phyloP scores from a whole-genome alignment of 305 asterid genomes.

The Stenogyne calaminthoides region DNA sequence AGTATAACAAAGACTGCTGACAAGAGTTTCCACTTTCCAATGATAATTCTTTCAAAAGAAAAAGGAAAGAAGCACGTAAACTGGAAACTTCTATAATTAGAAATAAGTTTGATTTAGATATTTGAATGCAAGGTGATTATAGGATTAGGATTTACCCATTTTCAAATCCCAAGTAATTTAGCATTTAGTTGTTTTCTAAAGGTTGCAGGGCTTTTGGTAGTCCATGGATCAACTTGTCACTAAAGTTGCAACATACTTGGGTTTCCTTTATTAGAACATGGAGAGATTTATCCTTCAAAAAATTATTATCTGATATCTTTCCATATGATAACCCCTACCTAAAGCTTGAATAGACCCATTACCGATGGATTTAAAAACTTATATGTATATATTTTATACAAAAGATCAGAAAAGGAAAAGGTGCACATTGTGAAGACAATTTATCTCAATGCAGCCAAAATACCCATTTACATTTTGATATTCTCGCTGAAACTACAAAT shows the following conservation, averaged over 20 bases:
- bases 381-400: not conserved
- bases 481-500: not conserved
- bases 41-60: not conserved
- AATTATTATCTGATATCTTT: not conserved
- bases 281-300: not conserved
- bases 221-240: constrained; percentile 1
- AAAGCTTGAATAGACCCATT: not conserved
- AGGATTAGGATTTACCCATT: constrained; percentile 1
- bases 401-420: not conserved
- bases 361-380: not conserved
- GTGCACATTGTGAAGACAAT: constrained; percentile 1
- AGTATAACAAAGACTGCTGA: not conserved
- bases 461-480: not conserved
- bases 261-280: not conserved
- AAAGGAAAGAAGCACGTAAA: not conserved
- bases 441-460: constrained; percentile 16
- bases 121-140: not conserved
- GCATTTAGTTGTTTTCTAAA: not conserved
- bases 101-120: not conserved
- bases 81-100: not conserved
- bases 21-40: not conserved
- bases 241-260: constrained; percentile 4
- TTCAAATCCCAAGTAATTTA: not conserved
- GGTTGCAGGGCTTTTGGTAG: not conserved
- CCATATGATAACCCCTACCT: not conserved